Evolutionary conservation across 2,329 filamentous ascomycete genomes (phyloP).

Genomic region (Penicillium sp.): DNA sequence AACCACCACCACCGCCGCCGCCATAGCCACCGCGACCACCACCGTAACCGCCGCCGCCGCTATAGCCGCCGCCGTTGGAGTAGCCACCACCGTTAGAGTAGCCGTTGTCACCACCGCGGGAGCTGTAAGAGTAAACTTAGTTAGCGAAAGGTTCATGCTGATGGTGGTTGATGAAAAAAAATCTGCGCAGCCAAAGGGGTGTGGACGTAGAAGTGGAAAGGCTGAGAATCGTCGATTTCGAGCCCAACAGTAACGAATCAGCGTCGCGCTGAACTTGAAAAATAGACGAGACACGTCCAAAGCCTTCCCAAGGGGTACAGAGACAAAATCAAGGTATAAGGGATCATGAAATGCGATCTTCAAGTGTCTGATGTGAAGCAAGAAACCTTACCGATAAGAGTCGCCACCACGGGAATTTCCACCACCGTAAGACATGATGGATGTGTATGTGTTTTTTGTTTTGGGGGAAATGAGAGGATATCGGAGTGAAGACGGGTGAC

Average conservation of each 20-base stretch:
- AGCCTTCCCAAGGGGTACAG: background rate
- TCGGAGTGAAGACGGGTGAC: background rate
- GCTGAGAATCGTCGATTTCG: background rate
- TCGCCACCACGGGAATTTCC: slow-evolving; percentile 58
- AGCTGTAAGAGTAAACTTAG: slow-evolving; percentile 27
- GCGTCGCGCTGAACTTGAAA: background rate
- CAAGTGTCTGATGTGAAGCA: background rate
- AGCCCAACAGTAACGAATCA: slow-evolving; percentile 4
- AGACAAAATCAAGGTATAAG: background rate
- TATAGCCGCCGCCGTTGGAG: slow-evolving; percentile 43
- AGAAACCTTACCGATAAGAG: slow-evolving; percentile 52
- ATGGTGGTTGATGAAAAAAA: background rate
- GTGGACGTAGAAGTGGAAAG: background rate
- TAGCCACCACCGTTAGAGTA: slow-evolving; percentile 52
- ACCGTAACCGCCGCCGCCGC: slow-evolving; percentile 38
- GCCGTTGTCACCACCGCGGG: slow-evolving; percentile 53
- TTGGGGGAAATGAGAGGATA: slow-evolving; percentile 3
- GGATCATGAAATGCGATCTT: background rate
- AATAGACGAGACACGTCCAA: background rate
- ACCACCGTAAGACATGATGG: slow-evolving; percentile 69
- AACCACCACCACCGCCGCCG: slow-evolving; percentile 38
- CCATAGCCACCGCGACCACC: slow-evolving; percentile 35
- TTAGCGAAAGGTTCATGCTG: slow-evolving; percentile 18
- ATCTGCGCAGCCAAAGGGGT: background rate
- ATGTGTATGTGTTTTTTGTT: slow-evolving; percentile 24